Evolutionary conservation across 495 filamentous ascomycete genomes (phyloP), one percentile per base, ranked within the genome.

Genomic region (Jackrogersella multiformis): DNA sequence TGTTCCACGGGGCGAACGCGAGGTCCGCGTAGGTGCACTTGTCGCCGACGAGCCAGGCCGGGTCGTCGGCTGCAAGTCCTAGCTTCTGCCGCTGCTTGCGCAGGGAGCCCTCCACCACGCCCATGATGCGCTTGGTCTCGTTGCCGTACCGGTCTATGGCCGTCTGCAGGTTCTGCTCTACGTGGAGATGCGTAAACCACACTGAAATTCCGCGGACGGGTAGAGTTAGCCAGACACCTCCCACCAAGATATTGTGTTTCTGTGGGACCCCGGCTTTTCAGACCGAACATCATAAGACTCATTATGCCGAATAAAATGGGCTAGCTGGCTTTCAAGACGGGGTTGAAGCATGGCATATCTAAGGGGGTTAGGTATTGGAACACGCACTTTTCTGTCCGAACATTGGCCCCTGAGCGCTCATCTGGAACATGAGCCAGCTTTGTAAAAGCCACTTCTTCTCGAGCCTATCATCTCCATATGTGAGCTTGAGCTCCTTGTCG

Each of bases 391-490:
- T 77, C 66, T 89, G 86, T 10, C 86, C 85, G 62, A 82, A 90
- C 69, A 65, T 89, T 85, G 8, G 89, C 0, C 87, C 89, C 75
- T 92, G 90, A 28, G 88, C 88, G 5, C 82, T 84, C 70, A 83
- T 79, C 77, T 93, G 90, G 78, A 87, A 90, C 74, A 83, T 83
- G 1, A 92, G 80, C 82, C 85, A 92, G 42, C 65, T 64, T 44
- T 77, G 75, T 10, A 71, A 53, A n/a, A 68, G 69, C 56, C 79
- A 80, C 68, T 86, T 87, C 34, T 81, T 79, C 36, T 68, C 34
- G 8, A 67, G 65, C 45, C 77, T 78, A 20, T 84, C 82, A 23
- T 74, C 64, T 8, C 59, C 68, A 57, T 85, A 88, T 56, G 81
- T 86, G 62, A 92, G 70, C 59, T 78, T 85, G 53, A 84, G 70